Percentiles rank a stretch among this genome's conserved stretches.
Conservation (phyloP, 352 stramenopile species). For the Phytophthora hibernalis region DNA sequence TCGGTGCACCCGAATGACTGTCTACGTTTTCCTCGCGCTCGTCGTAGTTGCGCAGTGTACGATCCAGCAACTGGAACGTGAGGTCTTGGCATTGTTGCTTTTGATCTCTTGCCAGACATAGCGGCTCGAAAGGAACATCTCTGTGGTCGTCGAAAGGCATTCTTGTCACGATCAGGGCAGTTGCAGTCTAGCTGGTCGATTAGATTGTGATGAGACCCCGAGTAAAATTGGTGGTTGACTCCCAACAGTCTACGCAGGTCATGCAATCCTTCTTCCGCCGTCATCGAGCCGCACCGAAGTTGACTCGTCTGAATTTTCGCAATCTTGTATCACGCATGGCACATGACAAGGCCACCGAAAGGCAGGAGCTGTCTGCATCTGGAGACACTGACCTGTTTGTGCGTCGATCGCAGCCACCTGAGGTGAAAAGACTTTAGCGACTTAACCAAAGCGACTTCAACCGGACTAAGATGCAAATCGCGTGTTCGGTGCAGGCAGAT, state of each 20-base stretch:
- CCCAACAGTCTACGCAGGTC: background rate
- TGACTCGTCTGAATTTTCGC: constrained; percentile 21
- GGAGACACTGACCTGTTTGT: background rate
- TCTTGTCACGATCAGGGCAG: background rate
- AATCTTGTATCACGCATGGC: background rate
- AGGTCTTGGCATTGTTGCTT: constrained; percentile 21
- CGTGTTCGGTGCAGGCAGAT: constrained; percentile 9
- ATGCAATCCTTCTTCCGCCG: constrained; percentile 1
- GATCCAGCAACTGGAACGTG: constrained; percentile 25
- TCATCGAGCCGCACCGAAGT: constrained; percentile 10
- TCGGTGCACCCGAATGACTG: constrained; percentile 1
- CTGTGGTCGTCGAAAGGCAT: constrained; percentile 5
- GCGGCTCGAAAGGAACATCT: constrained; percentile 14
- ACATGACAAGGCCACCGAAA: constrained; percentile 12
- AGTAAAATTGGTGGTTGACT: background rate
- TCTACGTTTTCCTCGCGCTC: constrained; percentile 7
- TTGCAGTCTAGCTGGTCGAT: constrained; percentile 6
- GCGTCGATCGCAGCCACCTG: background rate
- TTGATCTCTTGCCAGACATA: constrained; percentile 14
- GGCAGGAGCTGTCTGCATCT: background rate
- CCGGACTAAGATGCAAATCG: constrained; percentile 14
- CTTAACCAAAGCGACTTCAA: background rate
- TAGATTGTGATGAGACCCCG: constrained; percentile 8
- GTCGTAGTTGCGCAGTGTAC: constrained; percentile 24
- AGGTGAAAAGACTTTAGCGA: background rate